Percentiles rank a stretch among this genome's conserved stretches.
Conservation (phyloP, 2,329 filamentous ascomycete genomes). For the Sclerotinia borealis region DNA sequence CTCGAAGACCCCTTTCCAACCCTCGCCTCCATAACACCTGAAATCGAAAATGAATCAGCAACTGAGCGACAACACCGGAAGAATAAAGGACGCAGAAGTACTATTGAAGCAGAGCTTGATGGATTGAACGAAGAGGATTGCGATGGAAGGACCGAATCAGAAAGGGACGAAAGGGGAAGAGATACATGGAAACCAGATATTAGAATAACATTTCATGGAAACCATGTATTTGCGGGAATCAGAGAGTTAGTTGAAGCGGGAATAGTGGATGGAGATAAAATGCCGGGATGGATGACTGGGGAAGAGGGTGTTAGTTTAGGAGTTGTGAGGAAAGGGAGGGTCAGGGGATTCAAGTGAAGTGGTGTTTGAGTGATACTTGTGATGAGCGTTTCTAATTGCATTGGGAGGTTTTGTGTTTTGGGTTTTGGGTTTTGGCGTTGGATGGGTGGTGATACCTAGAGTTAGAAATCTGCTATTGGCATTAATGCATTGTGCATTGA, state of each 20-base stretch:
- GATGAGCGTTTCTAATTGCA: background rate
- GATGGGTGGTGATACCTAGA: background rate
- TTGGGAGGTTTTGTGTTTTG: background rate
- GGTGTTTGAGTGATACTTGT: conserved; percentile 29
- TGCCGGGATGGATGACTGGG: conserved; percentile 89
- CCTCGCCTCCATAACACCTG: conserved; percentile 12
- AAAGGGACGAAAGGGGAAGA: conserved; percentile 1
- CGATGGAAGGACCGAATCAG: conserved; percentile 20
- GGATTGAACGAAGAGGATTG: conserved; percentile 29
- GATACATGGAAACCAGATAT: conserved; percentile 51
- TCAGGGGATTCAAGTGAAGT: conserved; percentile 52
- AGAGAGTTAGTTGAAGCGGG: conserved; percentile 72
- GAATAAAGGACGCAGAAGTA: conserved; percentile 28
- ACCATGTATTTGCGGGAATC: conserved; percentile 76
- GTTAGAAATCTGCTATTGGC: background rate
- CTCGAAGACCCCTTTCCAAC: conserved; percentile 52
- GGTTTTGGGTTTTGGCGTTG: too few species aligned
- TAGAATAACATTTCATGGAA: conserved; percentile 64
- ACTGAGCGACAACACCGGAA: conserved; percentile 20
- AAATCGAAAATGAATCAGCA: conserved; percentile 23
- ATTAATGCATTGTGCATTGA: background rate
- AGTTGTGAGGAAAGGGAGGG: conserved; percentile 59
- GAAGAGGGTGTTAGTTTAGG: conserved; percentile 75
- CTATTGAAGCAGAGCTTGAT: conserved; percentile 22
- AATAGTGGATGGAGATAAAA: conserved; percentile 65